Evolutionary conservation across 2,329 filamentous ascomycete genomes (phyloP).

Genomic region (Didymella glomerata): DNA sequence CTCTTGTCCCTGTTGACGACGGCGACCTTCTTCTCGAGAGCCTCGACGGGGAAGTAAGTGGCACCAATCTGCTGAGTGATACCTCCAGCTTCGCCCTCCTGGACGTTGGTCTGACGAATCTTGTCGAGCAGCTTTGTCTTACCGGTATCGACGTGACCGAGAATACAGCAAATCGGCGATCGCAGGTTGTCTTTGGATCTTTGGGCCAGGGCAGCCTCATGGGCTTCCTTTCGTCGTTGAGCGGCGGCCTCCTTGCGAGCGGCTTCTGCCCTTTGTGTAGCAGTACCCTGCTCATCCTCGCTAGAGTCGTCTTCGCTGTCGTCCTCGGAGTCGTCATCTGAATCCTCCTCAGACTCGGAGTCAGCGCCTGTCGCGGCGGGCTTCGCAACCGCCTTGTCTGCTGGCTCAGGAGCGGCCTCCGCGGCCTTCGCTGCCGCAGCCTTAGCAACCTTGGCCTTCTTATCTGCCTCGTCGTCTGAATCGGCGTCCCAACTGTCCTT

Average conservation of each 20-base stretch:
- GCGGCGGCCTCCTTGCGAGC: conserved; percentile 88
- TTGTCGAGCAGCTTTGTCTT: conserved; percentile 99
- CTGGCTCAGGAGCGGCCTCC: conserved; percentile 25
- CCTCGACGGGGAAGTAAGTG: conserved; percentile 97
- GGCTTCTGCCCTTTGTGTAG: conserved; percentile 74
- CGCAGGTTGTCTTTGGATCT: conserved; percentile 93
- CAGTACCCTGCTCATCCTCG: conserved; percentile 78
- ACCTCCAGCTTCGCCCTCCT: conserved; percentile 98
- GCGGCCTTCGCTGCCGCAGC: conserved; percentile 44
- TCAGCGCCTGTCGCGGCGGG: conserved; percentile 24
- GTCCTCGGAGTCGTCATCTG: conserved; percentile 66
- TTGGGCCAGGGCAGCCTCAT: conserved; percentile 89
- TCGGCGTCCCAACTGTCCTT: conserved; percentile 97
- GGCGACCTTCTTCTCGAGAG: conserved; percentile 87
- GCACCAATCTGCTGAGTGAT: conserved; percentile 99
- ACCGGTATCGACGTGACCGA: conserved; percentile 99
- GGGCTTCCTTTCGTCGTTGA: conserved; percentile 85
- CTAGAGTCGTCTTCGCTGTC: conserved; percentile 70
- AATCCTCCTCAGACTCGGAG: conserved; percentile 51
- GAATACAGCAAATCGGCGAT: conserved; percentile 98
- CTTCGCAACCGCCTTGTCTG: conserved; percentile 21
- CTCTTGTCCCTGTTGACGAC: conserved; percentile 90
- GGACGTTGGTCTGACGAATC: conserved; percentile 97
- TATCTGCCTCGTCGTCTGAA: conserved; percentile 72
- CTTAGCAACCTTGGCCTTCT: conserved; percentile 43